Percentiles rank a stretch among this genome's conserved stretches.
phyloP scores from a whole-genome alignment of 2,329 filamentous ascomycete species.

The Rhexocercosporidium sp. region DNA sequence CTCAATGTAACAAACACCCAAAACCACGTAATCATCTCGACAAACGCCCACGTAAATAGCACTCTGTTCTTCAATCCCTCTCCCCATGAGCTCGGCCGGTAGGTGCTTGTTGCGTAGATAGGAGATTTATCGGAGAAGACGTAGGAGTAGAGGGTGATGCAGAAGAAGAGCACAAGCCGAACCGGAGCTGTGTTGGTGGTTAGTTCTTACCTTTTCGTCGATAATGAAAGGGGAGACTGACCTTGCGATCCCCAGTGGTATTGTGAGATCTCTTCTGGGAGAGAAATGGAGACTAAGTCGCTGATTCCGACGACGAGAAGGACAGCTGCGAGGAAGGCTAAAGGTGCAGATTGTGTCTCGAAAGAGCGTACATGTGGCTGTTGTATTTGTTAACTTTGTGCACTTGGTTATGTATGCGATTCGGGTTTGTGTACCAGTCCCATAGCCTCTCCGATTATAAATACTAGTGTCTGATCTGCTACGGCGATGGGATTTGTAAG shows the following conservation, averaged over 20 bases:
- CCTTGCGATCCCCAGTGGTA: constrained; percentile 68
- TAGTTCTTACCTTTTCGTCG: constrained; percentile 42
- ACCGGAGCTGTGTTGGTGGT: constrained; percentile 57
- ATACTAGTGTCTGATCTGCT: constrained; percentile 80
- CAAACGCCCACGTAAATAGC: constrained; percentile 82
- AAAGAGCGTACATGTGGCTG: constrained; percentile 72
- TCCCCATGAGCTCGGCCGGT: constrained; percentile 53
- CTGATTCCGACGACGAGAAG: constrained; percentile 64
- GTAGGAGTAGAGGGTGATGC: constrained; percentile 68
- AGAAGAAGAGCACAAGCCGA: constrained; percentile 68
- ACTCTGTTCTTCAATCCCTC: constrained; percentile 82
- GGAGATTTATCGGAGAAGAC: constrained; percentile 60
- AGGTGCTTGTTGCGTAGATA: constrained; percentile 49
- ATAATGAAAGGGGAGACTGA: constrained; percentile 58
- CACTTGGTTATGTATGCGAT: neutral
- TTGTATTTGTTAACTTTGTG: constrained; percentile 16
- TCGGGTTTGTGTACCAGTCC: constrained; percentile 62
- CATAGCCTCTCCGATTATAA: constrained; percentile 82
- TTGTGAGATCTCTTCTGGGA: constrained; percentile 69
- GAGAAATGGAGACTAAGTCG: constrained; percentile 69
- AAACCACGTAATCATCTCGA: constrained; percentile 87
- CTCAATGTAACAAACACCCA: constrained; percentile 78
- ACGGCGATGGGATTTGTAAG: constrained; percentile 74
- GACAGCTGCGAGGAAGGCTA: constrained; percentile 74
- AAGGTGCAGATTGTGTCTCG: constrained; percentile 69